phyloP scores from a whole-genome alignment of 1,139 yeast species.

The Entelexis paramagnoliae region DNA sequence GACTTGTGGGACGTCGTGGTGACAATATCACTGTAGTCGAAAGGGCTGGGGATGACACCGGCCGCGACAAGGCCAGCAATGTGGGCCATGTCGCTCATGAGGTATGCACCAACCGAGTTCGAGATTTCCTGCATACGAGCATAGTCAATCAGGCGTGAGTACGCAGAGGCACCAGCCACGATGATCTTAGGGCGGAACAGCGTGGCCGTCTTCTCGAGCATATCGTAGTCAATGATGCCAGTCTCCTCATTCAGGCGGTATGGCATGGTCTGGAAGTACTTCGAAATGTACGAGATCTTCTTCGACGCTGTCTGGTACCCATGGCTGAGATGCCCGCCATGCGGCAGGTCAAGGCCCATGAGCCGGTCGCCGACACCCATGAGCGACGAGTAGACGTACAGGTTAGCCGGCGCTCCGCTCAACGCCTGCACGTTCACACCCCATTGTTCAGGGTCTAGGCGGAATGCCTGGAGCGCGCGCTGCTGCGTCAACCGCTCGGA shows the following conservation, averaged over 20 bases:
- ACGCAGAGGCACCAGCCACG: conserved; percentile 97
- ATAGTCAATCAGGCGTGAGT: conserved; percentile 90
- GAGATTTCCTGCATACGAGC: conserved; percentile 94
- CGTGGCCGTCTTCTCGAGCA: conserved; percentile 78
- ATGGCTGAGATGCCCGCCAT: conserved; percentile 96
- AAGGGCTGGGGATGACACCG: conserved; percentile 92
- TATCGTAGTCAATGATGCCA: conserved; percentile 90
- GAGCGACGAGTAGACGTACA: conserved; percentile 89
- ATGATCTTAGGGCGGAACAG: conserved; percentile 90
- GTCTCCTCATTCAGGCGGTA: conserved; percentile 86
- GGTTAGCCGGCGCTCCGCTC: conserved; percentile 95
- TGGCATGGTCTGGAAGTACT: conserved; percentile 97
- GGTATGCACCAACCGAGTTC: conserved; percentile 90
- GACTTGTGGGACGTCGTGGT: conserved; percentile 98
- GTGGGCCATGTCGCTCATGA: conserved; percentile 97
- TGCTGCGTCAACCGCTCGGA: conserved; percentile 85
- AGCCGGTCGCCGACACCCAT: conserved; percentile 91
- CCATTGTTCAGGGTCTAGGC: conserved; percentile 74
- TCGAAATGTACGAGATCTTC: conserved; percentile 91
- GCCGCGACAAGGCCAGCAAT: conserved; percentile 94
- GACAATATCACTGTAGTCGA: conserved; percentile 91
- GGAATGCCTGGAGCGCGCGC: conserved; percentile 84
- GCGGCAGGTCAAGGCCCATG: conserved; percentile 96
- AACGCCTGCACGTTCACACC: conserved; percentile 96
- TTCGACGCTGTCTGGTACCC: conserved; percentile 95